Base-by-base conservation (phyloP, 257 asterid genomes). In the Penstemon newberryi region DNA sequence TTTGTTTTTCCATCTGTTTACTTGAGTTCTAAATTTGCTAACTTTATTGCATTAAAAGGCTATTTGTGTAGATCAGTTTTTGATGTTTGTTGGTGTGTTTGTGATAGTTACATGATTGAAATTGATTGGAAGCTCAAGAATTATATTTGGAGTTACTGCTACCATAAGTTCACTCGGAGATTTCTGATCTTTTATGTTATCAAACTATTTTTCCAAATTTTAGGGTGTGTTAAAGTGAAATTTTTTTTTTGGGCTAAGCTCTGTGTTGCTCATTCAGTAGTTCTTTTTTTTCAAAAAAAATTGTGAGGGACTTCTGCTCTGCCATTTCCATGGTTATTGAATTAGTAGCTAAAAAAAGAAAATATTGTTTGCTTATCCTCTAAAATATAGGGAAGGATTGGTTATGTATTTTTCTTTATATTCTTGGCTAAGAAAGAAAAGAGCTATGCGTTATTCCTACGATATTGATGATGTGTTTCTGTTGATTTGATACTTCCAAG, bases 81-180 rank as follows among this genome's bases (percentile, higher is more conserved):
- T 13, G 55, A 19, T 40, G 41, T 37, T 10, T 19, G 25, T 61
- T 25, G 68, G 63, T 66, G 5, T 60, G 11, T 54, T 61, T 49
- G 36, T 51, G 41, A 6, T 66, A 64, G 59, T 1, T 73, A 8
- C 1, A 38, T 25, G 33, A 43, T 63, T 41, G 60, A 25, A 25
- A 25, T 25, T 25, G 33, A 25, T 25, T 25, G 33, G 33, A 25
- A 25, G 33, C 33, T 2, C 2, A 25, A 25, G 2, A 25, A 25
- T 25, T 25, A 25, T 25, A 1, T 25, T 25, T 25, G 33, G 33
- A 25, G 33, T 25, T 25, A 25, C 33, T 25, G 33, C 33, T 25
- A 25, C 33, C 33, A 25, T 25, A 25, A 69, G 73, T 60, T 67
- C 45, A 45, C 38, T 61, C 25, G 75, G 65, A 42, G 53, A 66